Base-by-base conservation (phyloP, 306 rosid genomes). In the Begonia fuchsioides region DNA sequence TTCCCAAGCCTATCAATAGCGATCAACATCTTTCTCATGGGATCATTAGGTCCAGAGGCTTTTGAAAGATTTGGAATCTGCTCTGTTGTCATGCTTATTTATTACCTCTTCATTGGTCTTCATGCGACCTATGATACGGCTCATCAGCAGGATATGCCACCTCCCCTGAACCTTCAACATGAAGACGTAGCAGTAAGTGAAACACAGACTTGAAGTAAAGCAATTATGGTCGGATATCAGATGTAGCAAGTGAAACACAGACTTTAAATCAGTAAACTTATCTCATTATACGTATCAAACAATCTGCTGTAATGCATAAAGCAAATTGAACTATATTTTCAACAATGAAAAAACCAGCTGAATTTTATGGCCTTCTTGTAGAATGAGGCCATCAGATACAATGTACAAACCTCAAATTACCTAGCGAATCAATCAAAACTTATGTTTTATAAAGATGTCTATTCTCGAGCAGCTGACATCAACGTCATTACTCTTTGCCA, bases 91-190 rank as follows among this genome's bases (percentile, higher is more conserved):
- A 85, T 85, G 83, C 58, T 85, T 38, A 50, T 71, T 16, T 81
- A 85, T 53, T 81, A 85, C 45, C 52, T 76, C 50, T 72, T 81
- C 54, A 73, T 85, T 57, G 93, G 95, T 3, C 79, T 85, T 5
- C 95, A 85, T 67, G 83, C 93, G 50, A 77, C 93, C 43, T 85
- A 77, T 60, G 95, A 85, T 50, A 61, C 59, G 77, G 95, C 95
- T 53, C 83, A 72, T 58, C 79, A 65, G 56, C 64, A 60, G 58
- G 55, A 68, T 32, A 72, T 47, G 57, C 15, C 53, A 38, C 64
- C 60, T 52, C 14, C 52, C 9, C 58, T 49, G 54, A 47, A 76
- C 61, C 38, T 43, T 49, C 9, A 38, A 2, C n/a, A 57, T 17
- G 53, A 9, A 57, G 72, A 69, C 39, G 60, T 47, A 53, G 16